These are phyloP conservation scores for Chalciporus pseudorubinellus DNA, from an alignment of 768 basidiomycete species.

Conservation along the genomic window DNA sequence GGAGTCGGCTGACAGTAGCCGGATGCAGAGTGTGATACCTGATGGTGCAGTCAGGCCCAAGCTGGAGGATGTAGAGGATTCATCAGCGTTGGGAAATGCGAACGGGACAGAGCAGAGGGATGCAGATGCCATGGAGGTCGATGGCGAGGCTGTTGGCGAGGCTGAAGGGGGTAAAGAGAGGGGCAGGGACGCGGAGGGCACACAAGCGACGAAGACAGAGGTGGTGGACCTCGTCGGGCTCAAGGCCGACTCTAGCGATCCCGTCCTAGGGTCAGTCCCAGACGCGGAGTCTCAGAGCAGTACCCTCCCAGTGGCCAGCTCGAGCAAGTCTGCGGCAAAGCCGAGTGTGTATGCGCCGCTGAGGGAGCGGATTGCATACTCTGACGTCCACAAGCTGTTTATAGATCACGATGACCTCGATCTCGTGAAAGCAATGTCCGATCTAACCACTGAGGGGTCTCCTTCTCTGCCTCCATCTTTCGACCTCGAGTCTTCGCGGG, in stretches of 20 bases:
- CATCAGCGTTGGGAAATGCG: conserved; percentile 36
- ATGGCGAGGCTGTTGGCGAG: conserved; percentile 19
- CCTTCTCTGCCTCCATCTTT: conserved; percentile 6
- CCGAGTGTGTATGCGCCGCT: conserved; percentile 51
- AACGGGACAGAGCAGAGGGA: conserved; percentile 19
- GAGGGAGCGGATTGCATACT: conserved; percentile 54
- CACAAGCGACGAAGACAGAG: conserved; percentile 28
- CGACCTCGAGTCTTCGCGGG: conserved; percentile 26
- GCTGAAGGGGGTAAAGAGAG: conserved; percentile 25
- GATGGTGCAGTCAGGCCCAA: conserved; percentile 41
- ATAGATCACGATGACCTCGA: conserved; percentile 51
- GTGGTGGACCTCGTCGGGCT: conserved; percentile 36
- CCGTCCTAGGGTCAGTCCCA: conserved; percentile 44
- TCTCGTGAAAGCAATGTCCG: conserved; percentile 48
- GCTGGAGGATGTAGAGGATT: conserved; percentile 57
- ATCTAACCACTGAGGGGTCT: conserved; percentile 33
- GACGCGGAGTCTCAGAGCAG: conserved; percentile 37
- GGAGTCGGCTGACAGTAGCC: conserved; percentile 36
- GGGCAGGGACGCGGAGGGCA: conserved; percentile 8
- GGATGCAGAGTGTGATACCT: conserved; percentile 29
- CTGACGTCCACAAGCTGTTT: conserved; percentile 46
- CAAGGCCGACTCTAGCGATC: conserved; percentile 57
- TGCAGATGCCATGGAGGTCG: conserved; percentile 36
- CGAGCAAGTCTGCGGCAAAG: conserved; percentile 42
- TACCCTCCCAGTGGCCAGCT: conserved; percentile 5